These are phyloP conservation scores for Fusarium sp. DNA, from an alignment of 2,329 filamentous ascomycete genomes.

Conservation along the genomic window DNA sequence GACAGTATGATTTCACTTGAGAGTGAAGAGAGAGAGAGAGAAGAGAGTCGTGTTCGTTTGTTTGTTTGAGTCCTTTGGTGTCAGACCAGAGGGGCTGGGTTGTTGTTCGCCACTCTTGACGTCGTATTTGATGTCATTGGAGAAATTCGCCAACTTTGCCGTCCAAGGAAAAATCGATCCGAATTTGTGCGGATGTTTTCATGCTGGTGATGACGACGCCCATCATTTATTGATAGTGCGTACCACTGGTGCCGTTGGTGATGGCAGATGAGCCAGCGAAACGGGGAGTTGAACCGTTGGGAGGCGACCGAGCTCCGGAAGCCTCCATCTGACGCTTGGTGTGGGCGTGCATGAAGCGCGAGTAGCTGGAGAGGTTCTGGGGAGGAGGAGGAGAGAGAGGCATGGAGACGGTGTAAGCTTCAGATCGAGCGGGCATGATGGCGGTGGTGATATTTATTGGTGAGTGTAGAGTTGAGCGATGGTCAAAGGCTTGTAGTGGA, in stretches of 20 bases:
- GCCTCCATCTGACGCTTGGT: constrained; percentile 75
- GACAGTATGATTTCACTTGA: constrained; percentile 5
- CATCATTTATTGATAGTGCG: constrained; percentile 24
- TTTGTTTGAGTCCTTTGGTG: not conserved
- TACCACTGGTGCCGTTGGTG: constrained; percentile 46
- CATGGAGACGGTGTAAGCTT: constrained; percentile 52
- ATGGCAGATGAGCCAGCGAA: constrained; percentile 30
- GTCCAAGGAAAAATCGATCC: constrained; percentile 3
- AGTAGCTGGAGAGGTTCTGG: constrained; percentile 66
- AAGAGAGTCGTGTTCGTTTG: not conserved
- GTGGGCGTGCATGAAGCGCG: constrained; percentile 72
- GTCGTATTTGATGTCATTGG: constrained; percentile 33
- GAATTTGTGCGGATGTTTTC: not conserved
- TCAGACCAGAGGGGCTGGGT: constrained; percentile 21
- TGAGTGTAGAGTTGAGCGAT: not conserved
- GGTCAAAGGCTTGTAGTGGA: not conserved
- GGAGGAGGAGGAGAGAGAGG: constrained; percentile 54
- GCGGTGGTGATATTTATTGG: constrained; percentile 5
- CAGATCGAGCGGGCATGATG: constrained; percentile 56
- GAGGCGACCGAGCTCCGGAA: constrained; percentile 49
- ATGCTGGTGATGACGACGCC: not conserved
- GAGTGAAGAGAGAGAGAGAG: constrained; percentile 1
- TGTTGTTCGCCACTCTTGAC: constrained; percentile 32
- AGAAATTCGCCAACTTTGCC: not conserved
- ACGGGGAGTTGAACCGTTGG: constrained; percentile 22